These are phyloP conservation scores for Tricholoma matsutake DNA, from an alignment of 768 basidiomycete species.

Conservation along the genomic window DNA sequence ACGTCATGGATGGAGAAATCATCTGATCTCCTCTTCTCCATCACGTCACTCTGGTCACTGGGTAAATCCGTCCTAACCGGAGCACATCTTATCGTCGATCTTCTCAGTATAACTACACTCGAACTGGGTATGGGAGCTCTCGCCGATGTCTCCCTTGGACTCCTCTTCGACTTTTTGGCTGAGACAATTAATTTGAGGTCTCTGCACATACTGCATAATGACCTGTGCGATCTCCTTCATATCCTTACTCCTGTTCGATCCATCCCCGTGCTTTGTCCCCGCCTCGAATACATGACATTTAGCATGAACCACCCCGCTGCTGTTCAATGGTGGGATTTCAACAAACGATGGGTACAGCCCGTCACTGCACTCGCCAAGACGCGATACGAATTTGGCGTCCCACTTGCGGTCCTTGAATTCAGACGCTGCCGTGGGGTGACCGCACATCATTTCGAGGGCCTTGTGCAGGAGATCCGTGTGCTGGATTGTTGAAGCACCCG, in stretches of 20 bases:
- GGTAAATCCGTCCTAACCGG: not conserved
- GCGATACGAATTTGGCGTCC: constrained; percentile 11
- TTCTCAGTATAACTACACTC: constrained; percentile 24
- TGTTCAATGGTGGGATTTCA: constrained; percentile 34
- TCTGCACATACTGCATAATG: constrained; percentile 2
- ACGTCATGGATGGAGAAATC: constrained; percentile 1
- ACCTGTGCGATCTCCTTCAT: constrained; percentile 23
- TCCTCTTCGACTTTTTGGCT: constrained; percentile 1
- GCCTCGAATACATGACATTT: constrained; percentile 27
- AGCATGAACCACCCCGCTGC: constrained; percentile 19
- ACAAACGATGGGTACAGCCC: constrained; percentile 24
- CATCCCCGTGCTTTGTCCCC: constrained; percentile 19
- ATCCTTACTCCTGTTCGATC: constrained; percentile 13
- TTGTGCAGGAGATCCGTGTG: not conserved
- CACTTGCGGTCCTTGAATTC: constrained; percentile 25
- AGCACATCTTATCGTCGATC: constrained; percentile 5
- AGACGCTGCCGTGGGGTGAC: constrained; percentile 16
- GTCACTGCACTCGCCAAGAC: constrained; percentile 16
- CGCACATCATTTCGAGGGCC: not conserved
- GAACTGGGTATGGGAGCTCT: constrained; percentile 31
- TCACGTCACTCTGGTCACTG: constrained; percentile 2
- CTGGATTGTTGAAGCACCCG: not conserved
- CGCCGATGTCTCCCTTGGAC: constrained; percentile 17
- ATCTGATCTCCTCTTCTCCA: constrained; percentile 3
- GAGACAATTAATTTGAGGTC: not conserved